These are phyloP conservation scores for Colletotrichum echinochloae DNA, from an alignment of 2,329 filamentous ascomycete species.

Conservation along the genomic window DNA sequence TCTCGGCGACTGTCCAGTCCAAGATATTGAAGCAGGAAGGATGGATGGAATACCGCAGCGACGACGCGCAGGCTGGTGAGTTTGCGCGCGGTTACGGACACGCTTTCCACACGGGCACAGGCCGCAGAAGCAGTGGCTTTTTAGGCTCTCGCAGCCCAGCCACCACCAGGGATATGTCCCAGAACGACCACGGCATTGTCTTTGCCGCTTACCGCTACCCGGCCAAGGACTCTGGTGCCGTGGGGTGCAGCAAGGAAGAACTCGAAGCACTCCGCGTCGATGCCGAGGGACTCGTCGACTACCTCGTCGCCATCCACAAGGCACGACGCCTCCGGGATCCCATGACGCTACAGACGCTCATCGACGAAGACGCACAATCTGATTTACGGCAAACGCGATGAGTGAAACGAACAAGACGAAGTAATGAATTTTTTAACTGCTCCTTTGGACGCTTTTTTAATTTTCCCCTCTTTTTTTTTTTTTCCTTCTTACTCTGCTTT, in stretches of 20 bases:
- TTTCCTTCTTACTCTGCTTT: not conserved
- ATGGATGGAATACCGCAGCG: constrained; percentile 66
- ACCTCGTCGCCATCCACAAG: constrained; percentile 63
- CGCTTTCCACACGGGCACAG: constrained; percentile 62
- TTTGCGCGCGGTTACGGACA: constrained; percentile 65
- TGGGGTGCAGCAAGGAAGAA: constrained; percentile 54
- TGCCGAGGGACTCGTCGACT: constrained; percentile 64
- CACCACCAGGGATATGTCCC: constrained; percentile 16
- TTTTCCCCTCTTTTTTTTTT: constrained; percentile 16
- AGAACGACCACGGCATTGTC: constrained; percentile 64
- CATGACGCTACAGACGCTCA: constrained; percentile 23
- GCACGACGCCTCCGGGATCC: constrained; percentile 50
- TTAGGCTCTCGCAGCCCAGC: constrained; percentile 30
- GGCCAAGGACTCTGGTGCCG: constrained; percentile 51
- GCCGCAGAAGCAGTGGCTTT: constrained; percentile 34
- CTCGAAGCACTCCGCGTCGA: constrained; percentile 61
- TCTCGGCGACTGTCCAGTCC: constrained; percentile 62
- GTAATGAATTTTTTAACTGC: constrained; percentile 35
- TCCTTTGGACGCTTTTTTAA: constrained; percentile 4
- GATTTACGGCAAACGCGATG: constrained; percentile 20
- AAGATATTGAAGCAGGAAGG: constrained; percentile 61
- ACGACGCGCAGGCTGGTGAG: constrained; percentile 55
- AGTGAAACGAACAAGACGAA: constrained; percentile 11
- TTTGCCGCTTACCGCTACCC: constrained; percentile 68
- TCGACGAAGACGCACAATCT: constrained; percentile 34